Evolutionary conservation across 352 stramenopile genomes (phyloP).

Genomic region (Aphanomyces invadans): DNA sequence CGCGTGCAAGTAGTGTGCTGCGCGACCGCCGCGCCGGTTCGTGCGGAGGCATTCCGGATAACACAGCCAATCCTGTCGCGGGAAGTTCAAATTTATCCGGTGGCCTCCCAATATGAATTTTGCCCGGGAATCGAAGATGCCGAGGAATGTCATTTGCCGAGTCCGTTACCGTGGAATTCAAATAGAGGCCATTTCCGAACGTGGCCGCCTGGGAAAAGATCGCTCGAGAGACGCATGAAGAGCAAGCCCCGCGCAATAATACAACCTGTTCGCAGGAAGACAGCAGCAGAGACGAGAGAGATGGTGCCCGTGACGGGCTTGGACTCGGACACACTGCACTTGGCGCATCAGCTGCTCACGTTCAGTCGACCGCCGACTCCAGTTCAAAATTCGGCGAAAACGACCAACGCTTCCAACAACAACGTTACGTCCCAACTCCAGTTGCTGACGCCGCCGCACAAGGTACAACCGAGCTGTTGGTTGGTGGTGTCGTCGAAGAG

Average conservation of each 20-base stretch:
- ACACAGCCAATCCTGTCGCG: background rate
- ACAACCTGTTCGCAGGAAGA: background rate
- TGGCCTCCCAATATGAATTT: constrained; percentile 10
- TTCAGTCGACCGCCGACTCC: constrained; percentile 7
- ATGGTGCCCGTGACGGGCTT: background rate
- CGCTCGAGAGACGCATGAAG: background rate
- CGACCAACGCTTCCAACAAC: background rate
- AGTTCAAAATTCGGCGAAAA: background rate
- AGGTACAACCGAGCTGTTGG: constrained; percentile 3
- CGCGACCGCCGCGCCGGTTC: background rate
- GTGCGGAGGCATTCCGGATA: background rate
- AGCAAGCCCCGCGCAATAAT: background rate
- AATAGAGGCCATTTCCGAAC: background rate
- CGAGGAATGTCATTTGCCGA: constrained; percentile 18
- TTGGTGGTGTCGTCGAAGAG: too few relatives aligned
- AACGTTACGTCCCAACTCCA: too few relatives aligned
- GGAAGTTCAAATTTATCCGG: background rate
- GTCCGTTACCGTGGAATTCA: constrained; percentile 3
- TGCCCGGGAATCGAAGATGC: constrained; percentile 17
- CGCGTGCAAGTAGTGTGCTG: background rate
- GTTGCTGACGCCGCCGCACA: constrained; percentile 7
- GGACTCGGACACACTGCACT: constrained; percentile 2
- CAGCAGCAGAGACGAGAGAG: background rate
- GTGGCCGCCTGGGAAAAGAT: background rate
- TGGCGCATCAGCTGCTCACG: background rate